phyloP scores from a whole-genome alignment of 2,329 filamentous ascomycete genomes.

The Triangularia verruculosa region DNA sequence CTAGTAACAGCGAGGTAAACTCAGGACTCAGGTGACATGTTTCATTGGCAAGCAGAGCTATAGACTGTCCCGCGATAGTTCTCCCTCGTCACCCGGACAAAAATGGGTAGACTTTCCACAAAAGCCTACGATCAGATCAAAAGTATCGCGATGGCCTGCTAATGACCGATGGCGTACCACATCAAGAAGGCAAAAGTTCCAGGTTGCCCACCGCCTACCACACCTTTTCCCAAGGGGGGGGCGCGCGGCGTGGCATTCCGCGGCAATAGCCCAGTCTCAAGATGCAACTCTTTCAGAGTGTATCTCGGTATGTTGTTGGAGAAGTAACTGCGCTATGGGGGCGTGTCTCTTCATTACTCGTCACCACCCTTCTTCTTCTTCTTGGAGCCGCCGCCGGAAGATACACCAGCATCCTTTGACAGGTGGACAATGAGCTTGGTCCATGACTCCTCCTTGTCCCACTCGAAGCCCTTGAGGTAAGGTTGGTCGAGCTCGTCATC shows the following conservation, averaged over 20 bases:
- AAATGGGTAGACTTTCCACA: background rate
- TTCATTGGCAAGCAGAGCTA: background rate
- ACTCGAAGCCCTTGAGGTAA: conserved; percentile 92
- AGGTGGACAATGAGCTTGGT: conserved; percentile 84
- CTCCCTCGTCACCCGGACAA: background rate
- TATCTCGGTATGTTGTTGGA: background rate
- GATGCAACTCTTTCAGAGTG: background rate
- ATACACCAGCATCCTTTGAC: conserved; percentile 57
- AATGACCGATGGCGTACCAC: background rate
- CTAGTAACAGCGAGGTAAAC: too few relatives aligned
- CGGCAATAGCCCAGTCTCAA: conserved; percentile 11
- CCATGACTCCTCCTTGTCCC: conserved; percentile 91
- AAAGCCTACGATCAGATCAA: background rate
- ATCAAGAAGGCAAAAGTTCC: background rate
- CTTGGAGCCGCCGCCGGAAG: conserved; percentile 50
- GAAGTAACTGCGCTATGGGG: background rate
- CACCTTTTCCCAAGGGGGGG: conserved; percentile 7
- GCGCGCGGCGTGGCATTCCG: background rate
- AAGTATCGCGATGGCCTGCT: conserved; percentile 6
- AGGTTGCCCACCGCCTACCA: background rate
- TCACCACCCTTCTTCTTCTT: conserved; percentile 57
- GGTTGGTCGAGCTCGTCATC: conserved; percentile 89
- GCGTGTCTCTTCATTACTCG: conserved; percentile 22
- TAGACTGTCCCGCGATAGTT: background rate
- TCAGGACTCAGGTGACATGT: background rate